Evolutionary conservation across 2,329 filamentous ascomycete species (phyloP).

Genomic region (Hymenotorrendiella dingleyae): DNA sequence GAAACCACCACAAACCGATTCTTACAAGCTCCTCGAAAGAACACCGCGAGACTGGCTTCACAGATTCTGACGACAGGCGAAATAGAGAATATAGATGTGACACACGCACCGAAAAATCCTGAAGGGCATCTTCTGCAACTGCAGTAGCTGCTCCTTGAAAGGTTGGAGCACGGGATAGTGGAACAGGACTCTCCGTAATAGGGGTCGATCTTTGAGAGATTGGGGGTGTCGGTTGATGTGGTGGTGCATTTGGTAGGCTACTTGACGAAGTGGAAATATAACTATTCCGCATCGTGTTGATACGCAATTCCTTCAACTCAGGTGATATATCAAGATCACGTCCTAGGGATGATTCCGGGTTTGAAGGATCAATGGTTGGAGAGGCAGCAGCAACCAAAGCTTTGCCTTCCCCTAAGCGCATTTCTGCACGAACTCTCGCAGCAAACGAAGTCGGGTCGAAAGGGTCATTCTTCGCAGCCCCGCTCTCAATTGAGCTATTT

Average conservation of each 20-base stretch:
- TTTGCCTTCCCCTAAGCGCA: conserved; percentile 54
- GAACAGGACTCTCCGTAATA: conserved; percentile 9
- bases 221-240: conserved; percentile 9
- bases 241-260: conserved; percentile 13
- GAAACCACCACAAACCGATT: conserved; percentile 82
- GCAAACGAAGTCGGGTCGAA: conserved; percentile 22
- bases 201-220: conserved; percentile 5
- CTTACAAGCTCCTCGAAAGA: conserved; percentile 63
- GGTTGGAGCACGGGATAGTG: conserved; percentile 9
- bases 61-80: conserved; percentile 67
- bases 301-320: conserved; percentile 19
- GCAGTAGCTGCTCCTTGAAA: conserved; percentile 23
- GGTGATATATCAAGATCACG: conserved; percentile 11
- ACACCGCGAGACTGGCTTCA: conserved; percentile 58
- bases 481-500: conserved; percentile 2
- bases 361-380: conserved; percentile 6
- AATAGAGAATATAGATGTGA: conserved; percentile 73
- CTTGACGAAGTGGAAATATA: conserved; percentile 13
- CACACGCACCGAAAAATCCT: conserved; percentile 64
- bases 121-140: conserved; percentile 54
- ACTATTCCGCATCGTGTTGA: conserved; percentile 26
- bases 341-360: neutral
- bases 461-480: conserved; percentile 2
- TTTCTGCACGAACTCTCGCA: conserved; percentile 47
- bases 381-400: conserved; percentile 42